Evolutionary conservation across 345 rosid species (phyloP), one percentile per base, ranked within the genome.

Genomic region (Salix exigua): DNA sequence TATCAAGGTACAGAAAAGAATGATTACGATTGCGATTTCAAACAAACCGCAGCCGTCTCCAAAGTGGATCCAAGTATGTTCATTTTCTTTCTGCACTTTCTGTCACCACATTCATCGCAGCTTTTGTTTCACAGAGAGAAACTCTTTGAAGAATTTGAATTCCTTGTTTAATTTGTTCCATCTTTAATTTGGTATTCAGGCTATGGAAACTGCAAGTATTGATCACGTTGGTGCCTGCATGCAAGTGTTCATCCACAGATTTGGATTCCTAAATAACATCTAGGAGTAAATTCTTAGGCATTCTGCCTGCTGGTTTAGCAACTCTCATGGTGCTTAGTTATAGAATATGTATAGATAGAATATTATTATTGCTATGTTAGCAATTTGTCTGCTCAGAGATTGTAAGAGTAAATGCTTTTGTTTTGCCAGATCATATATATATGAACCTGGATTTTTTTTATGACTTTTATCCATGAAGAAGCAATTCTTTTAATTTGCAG

Each of bases 21-120:
- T 31, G 79, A 80, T n/a, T 84, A 76, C 19, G 86, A 89, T 8
- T 92, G 96, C 37, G 89, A 88, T 79, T 92, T 94, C 79, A 71
- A 79, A 17, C 87, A 73, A 42, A 91, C 92, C 10, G 96, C 89
- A 18, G 84, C 83, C 14, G 66, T 89, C 35, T 60, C 88, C 17
- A 14, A 72, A 21, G 26, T 80, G 7, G 83, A 92, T 82, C 94
- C 96, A 51, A 87, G 97, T 92, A 86, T 38, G 86, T 75, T 40
- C 31, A 18, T 55, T 30, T 61, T 69, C 65, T 55, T 31, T 31
- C 33, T 31, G 33, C 1, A 26, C 28, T 26, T 26, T 64, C 18
- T 25, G 12, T 31, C 10, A 7, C 3, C 23, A 33, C 30, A 17
- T 21, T 14, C 13, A 35, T 21, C 25, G 2, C 7, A 31, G 1